Conservation (phyloP, 2,329 filamentous ascomycete genomes). For the Dothistroma pini region DNA sequence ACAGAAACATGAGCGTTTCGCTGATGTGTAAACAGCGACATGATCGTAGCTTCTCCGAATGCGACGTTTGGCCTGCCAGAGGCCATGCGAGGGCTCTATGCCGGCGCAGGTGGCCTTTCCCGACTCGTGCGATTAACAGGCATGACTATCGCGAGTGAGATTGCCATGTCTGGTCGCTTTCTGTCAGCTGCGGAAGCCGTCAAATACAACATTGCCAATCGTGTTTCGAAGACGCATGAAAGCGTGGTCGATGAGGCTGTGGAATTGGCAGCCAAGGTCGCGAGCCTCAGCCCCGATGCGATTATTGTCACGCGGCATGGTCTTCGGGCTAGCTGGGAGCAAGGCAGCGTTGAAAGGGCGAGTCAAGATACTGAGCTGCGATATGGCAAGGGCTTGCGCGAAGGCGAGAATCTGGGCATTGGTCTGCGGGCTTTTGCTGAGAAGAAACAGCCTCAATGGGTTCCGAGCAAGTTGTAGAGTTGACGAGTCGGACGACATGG, state of each 20-base stretch:
- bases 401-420: constrained; percentile 49
- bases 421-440: constrained; percentile 51
- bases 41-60: constrained; percentile 51
- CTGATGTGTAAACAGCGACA: constrained; percentile 34
- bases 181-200: constrained; percentile 46
- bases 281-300: constrained; percentile 38
- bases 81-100: constrained; percentile 53
- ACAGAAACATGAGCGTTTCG: background rate
- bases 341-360: constrained; percentile 41
- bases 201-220: constrained; percentile 42
- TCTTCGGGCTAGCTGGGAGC: constrained; percentile 41
- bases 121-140: constrained; percentile 49
- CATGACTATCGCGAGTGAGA: constrained; percentile 49
- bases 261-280: constrained; percentile 36
- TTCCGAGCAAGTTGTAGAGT: constrained; percentile 44
- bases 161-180: constrained; percentile 47
- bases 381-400: constrained; percentile 40
- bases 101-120: constrained; percentile 51
- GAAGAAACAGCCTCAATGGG: constrained; percentile 50
- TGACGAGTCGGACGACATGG: background rate
- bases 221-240: constrained; percentile 36
- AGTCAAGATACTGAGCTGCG: constrained; percentile 42
- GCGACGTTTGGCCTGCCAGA: constrained; percentile 54
- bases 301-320: constrained; percentile 42
- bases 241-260: constrained; percentile 39